A percentile compares a stretch with the other conserved stretches of the same genome.
Evolutionary conservation across 768 basidiomycete species (phyloP).

Genomic region (Leccinum boreale): DNA sequence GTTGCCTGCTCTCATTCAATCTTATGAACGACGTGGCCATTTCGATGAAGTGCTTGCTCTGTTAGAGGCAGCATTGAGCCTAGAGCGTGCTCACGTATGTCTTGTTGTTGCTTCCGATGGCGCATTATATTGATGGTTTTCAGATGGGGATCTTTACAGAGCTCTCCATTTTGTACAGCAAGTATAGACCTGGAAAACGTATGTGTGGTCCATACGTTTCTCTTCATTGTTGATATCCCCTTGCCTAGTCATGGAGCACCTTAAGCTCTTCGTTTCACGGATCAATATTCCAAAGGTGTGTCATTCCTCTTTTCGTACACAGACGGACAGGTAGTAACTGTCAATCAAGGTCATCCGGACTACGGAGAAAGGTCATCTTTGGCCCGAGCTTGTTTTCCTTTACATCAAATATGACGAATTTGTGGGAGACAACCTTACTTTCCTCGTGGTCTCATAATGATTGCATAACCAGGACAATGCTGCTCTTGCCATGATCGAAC

Average conservation of each 20-base stretch:
- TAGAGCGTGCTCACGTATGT: slow-evolving; percentile 89
- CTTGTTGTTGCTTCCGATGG: background rate
- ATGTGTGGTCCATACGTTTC: slow-evolving; percentile 30
- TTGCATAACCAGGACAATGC: slow-evolving; percentile 77
- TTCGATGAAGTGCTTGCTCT: slow-evolving; percentile 92
- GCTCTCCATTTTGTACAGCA: slow-evolving; percentile 86
- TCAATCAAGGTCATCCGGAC: slow-evolving; percentile 78
- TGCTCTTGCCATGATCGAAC: slow-evolving; percentile 97
- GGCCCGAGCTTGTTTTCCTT: slow-evolving; percentile 97
- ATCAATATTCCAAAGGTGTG: slow-evolving; percentile 95
- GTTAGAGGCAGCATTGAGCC: slow-evolving; percentile 91
- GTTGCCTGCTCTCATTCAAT: slow-evolving; percentile 64
- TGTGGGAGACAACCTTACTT: slow-evolving; percentile 37
- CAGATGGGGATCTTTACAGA: slow-evolving; percentile 98
- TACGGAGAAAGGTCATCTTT: slow-evolving; percentile 93
- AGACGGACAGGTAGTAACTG: background rate
- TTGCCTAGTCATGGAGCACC: slow-evolving; percentile 89
- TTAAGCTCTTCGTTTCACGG: slow-evolving; percentile 91
- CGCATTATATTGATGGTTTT: slow-evolving; percentile 15
- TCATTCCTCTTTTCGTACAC: background rate
- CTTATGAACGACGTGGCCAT: slow-evolving; percentile 89
- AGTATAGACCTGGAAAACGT: slow-evolving; percentile 93
- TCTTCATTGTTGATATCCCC: slow-evolving; percentile 2
- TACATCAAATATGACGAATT: slow-evolving; percentile 99
- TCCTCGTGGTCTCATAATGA: background rate